These are phyloP conservation scores for Colletotrichum theobromicola DNA, from an alignment of 2,329 filamentous ascomycete species.

Conservation along the genomic window DNA sequence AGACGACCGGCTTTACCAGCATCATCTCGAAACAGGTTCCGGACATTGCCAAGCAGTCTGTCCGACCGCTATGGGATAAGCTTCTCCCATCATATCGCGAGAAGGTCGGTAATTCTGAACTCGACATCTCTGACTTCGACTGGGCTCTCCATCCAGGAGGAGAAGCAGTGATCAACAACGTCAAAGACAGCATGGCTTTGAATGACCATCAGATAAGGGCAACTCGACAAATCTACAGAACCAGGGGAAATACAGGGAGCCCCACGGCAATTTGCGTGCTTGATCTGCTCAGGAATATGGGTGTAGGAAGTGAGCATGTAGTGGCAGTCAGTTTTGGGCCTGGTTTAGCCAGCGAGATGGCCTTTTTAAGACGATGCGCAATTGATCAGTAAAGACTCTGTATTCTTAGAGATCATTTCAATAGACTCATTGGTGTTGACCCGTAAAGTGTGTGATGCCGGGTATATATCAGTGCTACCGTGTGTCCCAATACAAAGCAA, in stretches of 20 bases:
- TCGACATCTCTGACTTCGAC: background rate
- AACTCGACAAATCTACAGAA: background rate
- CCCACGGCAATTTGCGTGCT: constrained; percentile 4
- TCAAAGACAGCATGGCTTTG: background rate
- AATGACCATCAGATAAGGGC: background rate
- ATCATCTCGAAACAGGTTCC: constrained; percentile 3
- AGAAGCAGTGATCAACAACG: background rate
- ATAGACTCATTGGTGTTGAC: background rate
- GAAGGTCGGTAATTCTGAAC: background rate
- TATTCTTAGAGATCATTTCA: background rate
- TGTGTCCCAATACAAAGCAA: too few species aligned
- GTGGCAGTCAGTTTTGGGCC: constrained; percentile 2
- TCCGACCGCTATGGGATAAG: background rate
- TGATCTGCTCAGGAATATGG: background rate
- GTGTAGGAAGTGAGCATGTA: background rate
- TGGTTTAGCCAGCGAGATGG: constrained; percentile 9
- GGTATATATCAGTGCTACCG: too few species aligned
- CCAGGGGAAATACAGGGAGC: background rate
- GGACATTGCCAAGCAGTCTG: background rate
- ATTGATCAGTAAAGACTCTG: background rate
- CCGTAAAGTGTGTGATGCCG: too few species aligned
- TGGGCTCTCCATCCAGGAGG: background rate
- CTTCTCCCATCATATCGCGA: background rate
- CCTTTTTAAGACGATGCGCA: background rate
- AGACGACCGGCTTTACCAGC: constrained; percentile 3